Percentiles rank a stretch among this genome's conserved stretches.
These are phyloP conservation scores for Trametes versicolor DNA, from an alignment of 1,284 basidiomycete species.

Conservation along the genomic window DNA sequence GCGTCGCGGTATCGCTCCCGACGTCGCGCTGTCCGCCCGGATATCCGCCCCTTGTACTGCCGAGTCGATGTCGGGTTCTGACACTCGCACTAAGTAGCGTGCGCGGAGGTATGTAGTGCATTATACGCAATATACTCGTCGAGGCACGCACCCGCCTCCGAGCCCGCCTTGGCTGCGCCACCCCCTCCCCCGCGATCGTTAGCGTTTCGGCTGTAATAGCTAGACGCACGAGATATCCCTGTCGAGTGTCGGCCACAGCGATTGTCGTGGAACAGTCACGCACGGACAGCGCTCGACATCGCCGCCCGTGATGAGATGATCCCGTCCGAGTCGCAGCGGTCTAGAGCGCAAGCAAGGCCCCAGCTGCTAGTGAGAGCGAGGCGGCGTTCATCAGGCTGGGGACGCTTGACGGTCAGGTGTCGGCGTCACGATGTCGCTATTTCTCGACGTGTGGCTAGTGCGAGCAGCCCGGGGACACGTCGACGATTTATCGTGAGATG, in stretches of 20 bases:
- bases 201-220: background rate
- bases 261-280: background rate
- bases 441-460: background rate
- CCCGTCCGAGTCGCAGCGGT: background rate
- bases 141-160: background rate
- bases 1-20: background rate
- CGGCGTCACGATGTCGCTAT: background rate
- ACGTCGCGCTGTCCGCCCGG: background rate
- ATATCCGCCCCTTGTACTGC: background rate
- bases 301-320: background rate
- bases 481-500: background rate
- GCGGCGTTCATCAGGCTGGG: slow-evolving; percentile 2
- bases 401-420: background rate
- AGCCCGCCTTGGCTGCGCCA: background rate
- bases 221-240: too few species aligned
- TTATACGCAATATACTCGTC: background rate
- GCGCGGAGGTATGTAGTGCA: too few species aligned
- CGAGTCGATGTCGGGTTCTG: background rate
- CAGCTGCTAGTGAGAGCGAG: background rate
- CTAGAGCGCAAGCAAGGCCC: background rate
- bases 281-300: background rate
- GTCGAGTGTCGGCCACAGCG: too few species aligned
- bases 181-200: background rate
- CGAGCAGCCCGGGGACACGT: background rate
- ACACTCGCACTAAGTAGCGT: background rate